Evolutionary conservation across 2,329 filamentous ascomycete species (phyloP).

Genomic region (Alternaria sp.): DNA sequence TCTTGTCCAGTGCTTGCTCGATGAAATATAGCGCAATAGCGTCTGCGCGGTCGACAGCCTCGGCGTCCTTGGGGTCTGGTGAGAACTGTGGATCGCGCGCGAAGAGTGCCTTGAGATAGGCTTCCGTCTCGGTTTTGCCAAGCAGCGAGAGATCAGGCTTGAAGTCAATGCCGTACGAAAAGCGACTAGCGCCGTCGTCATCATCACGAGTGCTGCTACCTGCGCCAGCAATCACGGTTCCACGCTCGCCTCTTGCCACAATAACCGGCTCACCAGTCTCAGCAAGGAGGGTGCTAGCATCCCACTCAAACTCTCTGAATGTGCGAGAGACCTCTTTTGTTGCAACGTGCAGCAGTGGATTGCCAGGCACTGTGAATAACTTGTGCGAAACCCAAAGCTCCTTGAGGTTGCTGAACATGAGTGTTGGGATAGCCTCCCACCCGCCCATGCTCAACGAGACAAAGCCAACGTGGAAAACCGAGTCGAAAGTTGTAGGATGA

Average conservation of each 20-base stretch:
- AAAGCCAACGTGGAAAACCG: slow-evolving; percentile 9
- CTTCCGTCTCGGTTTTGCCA: slow-evolving; percentile 5
- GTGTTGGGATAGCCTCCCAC: slow-evolving; percentile 7
- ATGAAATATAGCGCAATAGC: slow-evolving; percentile 15
- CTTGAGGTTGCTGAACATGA: slow-evolving; percentile 12
- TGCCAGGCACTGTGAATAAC: slow-evolving; percentile 7
- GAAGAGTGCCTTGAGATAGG: slow-evolving; percentile 11
- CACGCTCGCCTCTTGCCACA: slow-evolving; percentile 10
- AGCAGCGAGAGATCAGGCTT: slow-evolving; percentile 15
- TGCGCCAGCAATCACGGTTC: slow-evolving; percentile 12
- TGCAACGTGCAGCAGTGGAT: slow-evolving; percentile 10
- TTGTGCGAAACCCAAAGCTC: slow-evolving; percentile 15
- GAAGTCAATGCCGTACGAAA: slow-evolving; percentile 17
- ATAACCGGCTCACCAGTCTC: slow-evolving; percentile 15
- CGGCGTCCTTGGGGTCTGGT: slow-evolving; percentile 12
- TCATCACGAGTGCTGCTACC: slow-evolving; percentile 7
- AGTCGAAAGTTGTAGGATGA: slow-evolving; percentile 15
- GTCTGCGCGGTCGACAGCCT: slow-evolving; percentile 14
- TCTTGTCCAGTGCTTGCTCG: slow-evolving; percentile 14
- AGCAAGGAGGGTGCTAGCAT: slow-evolving; percentile 16
- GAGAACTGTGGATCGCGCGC: slow-evolving; percentile 12
- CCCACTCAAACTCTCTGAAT: slow-evolving; percentile 16
- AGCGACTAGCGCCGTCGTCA: slow-evolving; percentile 14
- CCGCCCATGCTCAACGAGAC: slow-evolving; percentile 15
- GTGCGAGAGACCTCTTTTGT: slow-evolving; percentile 13